phyloP scores from a whole-genome alignment of 495 filamentous ascomycete genomes.

The Beverwykella pulmonaria region DNA sequence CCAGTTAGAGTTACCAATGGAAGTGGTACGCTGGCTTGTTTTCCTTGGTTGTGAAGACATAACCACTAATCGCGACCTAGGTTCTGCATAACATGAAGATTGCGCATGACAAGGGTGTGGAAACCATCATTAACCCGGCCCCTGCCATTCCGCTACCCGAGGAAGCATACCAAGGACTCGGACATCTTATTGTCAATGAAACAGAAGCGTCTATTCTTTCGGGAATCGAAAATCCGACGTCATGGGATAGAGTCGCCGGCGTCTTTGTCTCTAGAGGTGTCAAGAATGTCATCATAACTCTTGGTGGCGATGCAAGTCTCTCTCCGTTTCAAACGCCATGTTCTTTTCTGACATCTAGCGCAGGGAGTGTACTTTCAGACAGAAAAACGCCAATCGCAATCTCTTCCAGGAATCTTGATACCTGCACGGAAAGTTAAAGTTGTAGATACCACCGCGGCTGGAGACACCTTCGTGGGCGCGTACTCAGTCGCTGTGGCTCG shows the following conservation, averaged over 20 bases:
- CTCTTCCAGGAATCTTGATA: conserved; percentile 40
- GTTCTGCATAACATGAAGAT: conserved; percentile 61
- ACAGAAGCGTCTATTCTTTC: conserved; percentile 79
- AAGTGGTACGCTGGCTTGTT: conserved; percentile 56
- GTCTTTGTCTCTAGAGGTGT: conserved; percentile 70
- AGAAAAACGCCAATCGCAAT: conserved; percentile 15
- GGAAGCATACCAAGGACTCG: conserved; percentile 67
- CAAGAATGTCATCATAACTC: conserved; percentile 75
- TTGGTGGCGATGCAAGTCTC: conserved; percentile 73
- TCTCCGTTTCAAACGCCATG: not conserved
- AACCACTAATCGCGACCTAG: conserved; percentile 13
- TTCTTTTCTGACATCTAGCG: not conserved
- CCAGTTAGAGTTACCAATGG: conserved; percentile 83
- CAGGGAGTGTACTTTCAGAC: conserved; percentile 43
- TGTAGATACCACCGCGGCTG: conserved; percentile 91
- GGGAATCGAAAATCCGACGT: conserved; percentile 45
- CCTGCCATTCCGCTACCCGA: conserved; percentile 63
- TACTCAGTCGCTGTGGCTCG: conserved; percentile 72
- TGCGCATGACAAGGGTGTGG: conserved; percentile 55
- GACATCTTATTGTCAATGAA: conserved; percentile 87
- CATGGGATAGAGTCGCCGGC: conserved; percentile 39
- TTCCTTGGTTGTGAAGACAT: not conserved
- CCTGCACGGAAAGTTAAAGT: conserved; percentile 65
- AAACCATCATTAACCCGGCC: conserved; percentile 83
- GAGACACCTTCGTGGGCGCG: conserved; percentile 89